Base-by-base conservation (phyloP, 192 early-diverging fungal genomes). In the Coemansia sp. region DNA sequence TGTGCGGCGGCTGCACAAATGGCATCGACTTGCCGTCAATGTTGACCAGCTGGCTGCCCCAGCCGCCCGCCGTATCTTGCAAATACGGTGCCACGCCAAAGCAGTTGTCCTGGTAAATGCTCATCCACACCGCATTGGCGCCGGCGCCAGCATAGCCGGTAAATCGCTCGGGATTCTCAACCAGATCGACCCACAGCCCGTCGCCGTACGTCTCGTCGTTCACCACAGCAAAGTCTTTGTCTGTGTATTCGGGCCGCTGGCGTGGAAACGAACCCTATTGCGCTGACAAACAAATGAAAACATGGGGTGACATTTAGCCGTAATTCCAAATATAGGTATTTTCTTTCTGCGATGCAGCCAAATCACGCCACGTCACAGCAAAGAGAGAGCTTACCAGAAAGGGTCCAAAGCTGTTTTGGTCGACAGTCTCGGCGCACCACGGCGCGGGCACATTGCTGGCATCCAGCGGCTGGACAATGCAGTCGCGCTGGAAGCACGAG, bases 61-160 rank as follows among this genome's bases (percentile, higher is more conserved):
- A 73, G 58, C 80, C 74, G 60, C 80, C 71, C 17, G 71, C 68
- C 52, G 87, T 89, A 85, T 87, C 67, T 77, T 82, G 79, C 58
- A 82, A 61, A 60, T 76, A 82, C 8, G 79, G 79, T 38, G 82
- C 72, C 9, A 91, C 80, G 62, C 89, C 88, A 74, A 98, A 98
- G 74, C 98, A 99, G 79, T 98, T 99, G 71, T 99, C 93, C 66
- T 91, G 85, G 69, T 99, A 99, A 25, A 99, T 94, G n/a, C 95
- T 86, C 61, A 87, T 87, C 97, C 97, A 99, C 6, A 99, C 90
- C 45, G 90, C 86, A 25, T 84, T 85, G 38, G 96, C 89, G 41
- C 91, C 90, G 16, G 90, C 85, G 53, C 97, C 97, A 21, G 90
- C 86, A 64, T 97, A 99, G 16, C 94, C 97, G 0, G 97, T 98